Evolutionary conservation across 2,329 filamentous ascomycete species (phyloP), one percentile per base, ranked within the genome.

Genomic region (Leptodontidium sp.): DNA sequence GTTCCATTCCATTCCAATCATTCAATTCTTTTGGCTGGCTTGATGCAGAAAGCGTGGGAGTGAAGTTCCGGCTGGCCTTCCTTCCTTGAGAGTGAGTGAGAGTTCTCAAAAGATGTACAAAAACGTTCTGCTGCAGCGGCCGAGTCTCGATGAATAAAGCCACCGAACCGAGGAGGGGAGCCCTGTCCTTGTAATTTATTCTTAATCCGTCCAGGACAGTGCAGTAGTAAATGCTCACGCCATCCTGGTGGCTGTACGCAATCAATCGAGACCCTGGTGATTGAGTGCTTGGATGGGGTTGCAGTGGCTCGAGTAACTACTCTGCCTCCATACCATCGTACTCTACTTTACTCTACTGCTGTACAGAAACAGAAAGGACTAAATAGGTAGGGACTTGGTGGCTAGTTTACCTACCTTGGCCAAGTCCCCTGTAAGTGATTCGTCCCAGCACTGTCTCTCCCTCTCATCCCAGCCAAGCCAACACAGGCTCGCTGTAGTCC

Each of bases 71-170:
- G 65, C 35, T 43, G 55, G 40, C 26, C 45, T 58, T 17, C 35
- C 61, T 58, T 17, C 40, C 61, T 64, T 58, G 12, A 43, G 6
- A 32, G 29, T 32, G 29, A 32, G 29, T 32, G 29, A 32, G 59
- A 38, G 29, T 57, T 40, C 52, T 67, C 55, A n/a, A 61, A n/a
- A 61, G 32, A 65, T 67, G 65, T 68, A 70, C 68, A 61, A 55
- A 71, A 69, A 61, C 62, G 70, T 67, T 65, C 61, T 61, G 29
- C 58, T 72, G 71, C 71, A 73, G 70, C 58, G 45, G 50, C 61
- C 69, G 65, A n/a, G 32, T 45, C 55, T 35, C 55, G 47, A 40
- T 52, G 58, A 57, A 64, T 38, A 53, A 64, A 61, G 43, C 21
- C 40, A 32, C 62, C 68, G 32, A 49, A 32, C 62, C 68, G 32